phyloP scores from a whole-genome alignment of 768 basidiomycete genomes.

The Xerocomus brunneocitrinus region DNA sequence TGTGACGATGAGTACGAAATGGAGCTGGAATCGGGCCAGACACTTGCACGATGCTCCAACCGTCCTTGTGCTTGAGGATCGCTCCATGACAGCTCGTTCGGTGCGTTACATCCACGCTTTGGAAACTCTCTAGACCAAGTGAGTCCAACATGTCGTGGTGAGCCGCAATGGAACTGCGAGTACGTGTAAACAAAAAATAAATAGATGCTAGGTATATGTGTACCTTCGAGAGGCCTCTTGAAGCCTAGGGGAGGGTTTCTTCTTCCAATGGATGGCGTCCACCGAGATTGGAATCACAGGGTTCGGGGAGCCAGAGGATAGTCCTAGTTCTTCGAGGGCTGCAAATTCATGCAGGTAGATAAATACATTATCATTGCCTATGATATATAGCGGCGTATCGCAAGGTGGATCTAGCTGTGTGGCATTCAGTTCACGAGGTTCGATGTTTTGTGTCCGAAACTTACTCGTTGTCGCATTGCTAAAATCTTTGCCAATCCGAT shows the following conservation, averaged over 20 bases:
- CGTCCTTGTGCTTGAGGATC: conserved; percentile 61
- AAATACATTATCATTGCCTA: conserved; percentile 53
- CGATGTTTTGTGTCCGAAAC: background rate
- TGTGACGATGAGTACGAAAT: background rate
- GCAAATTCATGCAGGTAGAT: conserved; percentile 69
- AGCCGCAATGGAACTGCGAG: conserved; percentile 33
- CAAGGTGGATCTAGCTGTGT: conserved; percentile 61
- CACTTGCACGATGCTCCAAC: conserved; percentile 41
- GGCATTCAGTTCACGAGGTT: background rate
- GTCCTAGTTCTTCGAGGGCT: conserved; percentile 67
- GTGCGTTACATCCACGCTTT: conserved; percentile 71
- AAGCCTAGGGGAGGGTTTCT: conserved; percentile 30
- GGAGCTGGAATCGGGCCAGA: background rate
- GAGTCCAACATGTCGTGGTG: conserved; percentile 42
- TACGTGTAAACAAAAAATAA: background rate
- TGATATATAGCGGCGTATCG: conserved; percentile 61
- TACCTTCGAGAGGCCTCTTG: conserved; percentile 6
- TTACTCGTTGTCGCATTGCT: conserved; percentile 61
- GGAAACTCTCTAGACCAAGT: conserved; percentile 57
- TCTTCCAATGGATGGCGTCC: conserved; percentile 50
- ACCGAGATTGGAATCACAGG: conserved; percentile 54
- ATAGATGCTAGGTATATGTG: background rate
- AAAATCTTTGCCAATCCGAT: conserved; percentile 75
- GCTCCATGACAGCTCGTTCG: conserved; percentile 68
- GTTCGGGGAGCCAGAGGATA: conserved; percentile 43